Base-by-base conservation (phyloP, 257 asterid genomes). In the Fraxinus cuspidata region DNA sequence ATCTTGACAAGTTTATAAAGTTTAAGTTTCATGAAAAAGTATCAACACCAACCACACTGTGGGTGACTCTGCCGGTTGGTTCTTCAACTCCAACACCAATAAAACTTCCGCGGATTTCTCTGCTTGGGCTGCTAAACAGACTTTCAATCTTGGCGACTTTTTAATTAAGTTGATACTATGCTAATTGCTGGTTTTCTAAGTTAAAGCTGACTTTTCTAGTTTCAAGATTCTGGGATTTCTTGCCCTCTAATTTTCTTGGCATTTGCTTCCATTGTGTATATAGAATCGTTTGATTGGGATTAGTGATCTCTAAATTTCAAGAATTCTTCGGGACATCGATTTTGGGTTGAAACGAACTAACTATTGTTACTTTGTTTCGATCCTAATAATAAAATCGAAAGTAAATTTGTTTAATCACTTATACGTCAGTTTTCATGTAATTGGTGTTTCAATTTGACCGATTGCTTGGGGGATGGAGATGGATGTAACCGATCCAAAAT, bases 31-130 rank as follows among this genome's bases (percentile, higher is more conserved):
- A n/a, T n/a, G n/a, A n/a, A n/a, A n/a, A n/a, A n/a, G n/a, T n/a
- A n/a, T n/a, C n/a, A n/a, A 92, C 85, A 83, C 85, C 58, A 94
- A 94, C 83, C 93, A 94, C 63, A 91, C 97, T 2, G 97, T 94
- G 53, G 98, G 97, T 72, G 95, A 79, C 74, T 79, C 31, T 42
- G 90, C 87, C 71, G 98, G 97, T 4, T 94, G 98, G 97, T 90
- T 89, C 85, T 94, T 90, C 86, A 71, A 92, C 86, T 40, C 85
- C 79, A 53, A 77, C 84, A 84, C 90, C 49, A 81, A 83, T 42
- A 76, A 72, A 67, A 9, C 90, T 34, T 90, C 97, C 0, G 77
- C 94, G n/a, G 90, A 90, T 72, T 92, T 78, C 89, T 35, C 73
- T 63, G 82, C 93, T 82, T 94, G 98, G 98, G 94, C 94, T 63